Percentiles rank a stretch among this genome's conserved stretches.
phyloP scores from a whole-genome alignment of 768 basidiomycete species.

The Collybia nuda region DNA sequence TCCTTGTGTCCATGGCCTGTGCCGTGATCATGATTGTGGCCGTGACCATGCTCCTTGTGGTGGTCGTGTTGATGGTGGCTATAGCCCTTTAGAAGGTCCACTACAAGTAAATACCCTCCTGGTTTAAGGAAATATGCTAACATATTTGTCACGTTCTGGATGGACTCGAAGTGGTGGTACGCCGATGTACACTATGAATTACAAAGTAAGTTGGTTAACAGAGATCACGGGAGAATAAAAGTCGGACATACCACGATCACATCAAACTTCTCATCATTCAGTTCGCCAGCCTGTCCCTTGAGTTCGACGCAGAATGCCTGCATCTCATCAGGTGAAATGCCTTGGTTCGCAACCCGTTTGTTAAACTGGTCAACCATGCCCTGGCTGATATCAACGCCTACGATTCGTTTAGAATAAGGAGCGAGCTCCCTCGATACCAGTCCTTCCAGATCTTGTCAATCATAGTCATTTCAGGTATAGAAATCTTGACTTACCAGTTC shows the following conservation, averaged over 20 bases:
- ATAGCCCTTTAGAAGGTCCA: constrained; percentile 37
- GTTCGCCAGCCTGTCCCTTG: constrained; percentile 42
- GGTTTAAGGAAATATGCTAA: constrained; percentile 63
- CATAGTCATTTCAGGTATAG: neutral
- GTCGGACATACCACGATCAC: constrained; percentile 58
- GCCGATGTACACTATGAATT: constrained; percentile 55
- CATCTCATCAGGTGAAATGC: constrained; percentile 67
- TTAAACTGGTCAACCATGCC: constrained; percentile 70
- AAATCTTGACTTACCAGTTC: constrained; percentile 46
- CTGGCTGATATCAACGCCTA: constrained; percentile 79
- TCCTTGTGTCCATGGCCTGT: neutral
- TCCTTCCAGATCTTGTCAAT: constrained; percentile 38
- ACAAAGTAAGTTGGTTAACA: neutral
- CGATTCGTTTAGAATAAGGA: constrained; percentile 56
- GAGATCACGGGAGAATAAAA: neutral
- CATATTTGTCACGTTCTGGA: constrained; percentile 48
- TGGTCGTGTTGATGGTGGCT: constrained; percentile 3
- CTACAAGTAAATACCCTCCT: constrained; percentile 57
- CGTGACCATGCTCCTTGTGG: neutral
- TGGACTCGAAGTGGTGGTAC: constrained; percentile 64
- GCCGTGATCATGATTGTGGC: neutral
- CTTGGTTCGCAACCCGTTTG: constrained; percentile 53
- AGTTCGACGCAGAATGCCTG: constrained; percentile 54
- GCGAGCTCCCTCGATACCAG: constrained; percentile 61
- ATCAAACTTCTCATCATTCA: constrained; percentile 62